Evolutionary conservation across 1,284 basidiomycete species (phyloP), one percentile per base, ranked within the genome.

Genomic region (Ganoderma meredithae): DNA sequence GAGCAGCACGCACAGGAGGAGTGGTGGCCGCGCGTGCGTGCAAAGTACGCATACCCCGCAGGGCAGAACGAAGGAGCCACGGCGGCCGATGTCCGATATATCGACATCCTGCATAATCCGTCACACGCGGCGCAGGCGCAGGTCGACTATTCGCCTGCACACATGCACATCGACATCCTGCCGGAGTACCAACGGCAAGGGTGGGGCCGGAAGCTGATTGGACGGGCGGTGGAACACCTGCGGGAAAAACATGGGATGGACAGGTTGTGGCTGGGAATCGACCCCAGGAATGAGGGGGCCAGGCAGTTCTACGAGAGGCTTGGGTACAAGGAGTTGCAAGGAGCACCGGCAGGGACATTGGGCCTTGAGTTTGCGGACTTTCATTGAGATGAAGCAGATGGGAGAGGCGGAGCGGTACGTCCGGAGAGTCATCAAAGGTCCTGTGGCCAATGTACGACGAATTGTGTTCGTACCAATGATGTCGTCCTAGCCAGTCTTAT

Each of bases 131-230:
- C 82, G 7, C 83, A 85, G 12, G 80, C 82, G 19, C 84, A 83
- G 67, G 79, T 90, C 63, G 79, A 80, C 13, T 89, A 88, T 74
- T 85, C 88, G 17, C 84, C 86, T 13, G 90, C 89, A 12, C 90
- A 91, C 78, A 73, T 92, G 74, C 90, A 92, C 75, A 89, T 92
- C 76, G 82, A 92, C 72, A 85, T 92, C 64, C 75, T 92, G 67
- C 83, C 86, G 19, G 81, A 80, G 63, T 86, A 88, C 76, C 89
- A 89, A 77, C 80, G 85, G 62, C 82, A 85, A 69, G 90, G 90
- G 22, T 91, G 87, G 86, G 91, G 90, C 3, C 81, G 83, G 69
- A 85, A 81, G 76, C 76, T 92, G 69, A 86, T 92, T 66, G 81
- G 78, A 55, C 78, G 73, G 36, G 88, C 85, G 13, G 82, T 89